Base-by-base conservation (phyloP, 805 yeast genomes). In the Candida sanyiensis region DNA sequence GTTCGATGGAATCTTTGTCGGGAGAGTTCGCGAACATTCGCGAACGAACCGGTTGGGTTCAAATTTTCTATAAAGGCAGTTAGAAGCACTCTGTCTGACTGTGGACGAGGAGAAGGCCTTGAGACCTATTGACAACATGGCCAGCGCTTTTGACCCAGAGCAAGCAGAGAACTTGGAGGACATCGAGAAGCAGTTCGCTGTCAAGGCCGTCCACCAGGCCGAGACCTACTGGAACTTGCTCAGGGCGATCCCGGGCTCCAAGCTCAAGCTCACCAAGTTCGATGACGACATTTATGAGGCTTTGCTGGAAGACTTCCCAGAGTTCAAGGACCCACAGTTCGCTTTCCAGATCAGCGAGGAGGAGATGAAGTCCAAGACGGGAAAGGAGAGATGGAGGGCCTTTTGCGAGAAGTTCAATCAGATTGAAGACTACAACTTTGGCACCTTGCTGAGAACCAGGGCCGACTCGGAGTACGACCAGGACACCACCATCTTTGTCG, bases 141-240 rank as follows among this genome's bases (percentile, higher is more conserved):
- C n/a, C n/a, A n/a, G n/a, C 20, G 30, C 47, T 13, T 86, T 87
- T 58, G 75, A 82, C 54, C 89, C 98, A 15, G 96, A 93, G 56
- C 73, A 71, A 43, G 97, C 98, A 33, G 96, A 93, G 45, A 93
- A 93, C 68, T 70, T 86, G 53, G 97, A 90, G 64, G 95, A 87
- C 54, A 87, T 93, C 56, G 98, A 93, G 64, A 87, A 79, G 72
- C 97, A 93, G 67, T 93, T 93, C 57, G 97, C 98, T 29, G 98
- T 93, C 43, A 86, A 83, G 64, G 98, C 97, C 5, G 98, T 93
- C 13, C 80, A 76, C 62, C 97, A 93, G 61, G 93, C 95, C 42
- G 95, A 87, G 57, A 81, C 96, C 2, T 93, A 90, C 73, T 93
- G 96, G 96, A 70, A 72, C 34, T 62, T 93, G 42, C 64, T 93